phyloP scores from a whole-genome alignment of 2,329 filamentous ascomycete genomes.

The Nothophoma quercina region DNA sequence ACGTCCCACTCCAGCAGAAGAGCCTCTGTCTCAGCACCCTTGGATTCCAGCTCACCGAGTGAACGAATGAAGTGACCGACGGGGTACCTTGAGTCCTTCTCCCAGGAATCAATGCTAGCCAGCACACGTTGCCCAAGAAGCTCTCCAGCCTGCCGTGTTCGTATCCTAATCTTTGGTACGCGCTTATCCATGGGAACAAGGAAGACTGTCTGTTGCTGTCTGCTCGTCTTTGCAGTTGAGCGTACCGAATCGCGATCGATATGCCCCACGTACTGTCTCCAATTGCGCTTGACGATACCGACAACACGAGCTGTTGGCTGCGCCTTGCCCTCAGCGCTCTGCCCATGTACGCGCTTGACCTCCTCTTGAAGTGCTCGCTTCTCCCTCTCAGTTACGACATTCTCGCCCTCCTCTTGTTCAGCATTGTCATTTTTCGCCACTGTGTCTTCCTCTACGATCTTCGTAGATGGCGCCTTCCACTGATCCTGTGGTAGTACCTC shows the following conservation, averaged over 20 bases:
- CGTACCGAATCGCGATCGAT: conserved; percentile 87
- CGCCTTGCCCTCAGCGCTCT: conserved; percentile 75
- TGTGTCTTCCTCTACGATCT: conserved; percentile 92
- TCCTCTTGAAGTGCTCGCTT: conserved; percentile 88
- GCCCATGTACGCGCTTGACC: conserved; percentile 83
- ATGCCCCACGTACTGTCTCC: conserved; percentile 97
- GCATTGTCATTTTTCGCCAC: conserved; percentile 94
- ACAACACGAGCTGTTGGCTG: conserved; percentile 94
- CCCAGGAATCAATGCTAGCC: conserved; percentile 95
- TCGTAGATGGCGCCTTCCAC: conserved; percentile 95
- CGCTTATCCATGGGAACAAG: conserved; percentile 98
- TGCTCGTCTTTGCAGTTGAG: conserved; percentile 74
- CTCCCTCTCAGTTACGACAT: conserved; percentile 88
- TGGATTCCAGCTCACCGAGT: conserved; percentile 91
- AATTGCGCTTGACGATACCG: conserved; percentile 92
- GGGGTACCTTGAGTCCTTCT: conserved; percentile 89
- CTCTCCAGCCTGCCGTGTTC: conserved; percentile 88
- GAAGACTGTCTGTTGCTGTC: conserved; percentile 91
- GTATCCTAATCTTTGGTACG: conserved; percentile 92
- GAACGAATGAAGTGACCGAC: conserved; percentile 93
- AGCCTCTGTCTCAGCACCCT: conserved; percentile 97
- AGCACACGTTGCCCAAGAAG: conserved; percentile 90
- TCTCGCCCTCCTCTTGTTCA: conserved; percentile 75
- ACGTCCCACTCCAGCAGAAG: conserved; percentile 95
- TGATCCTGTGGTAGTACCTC: conserved; percentile 93